phyloP scores from a whole-genome alignment of 2,329 filamentous ascomycete genomes.

The Aspergillus pseudoglaucus region DNA sequence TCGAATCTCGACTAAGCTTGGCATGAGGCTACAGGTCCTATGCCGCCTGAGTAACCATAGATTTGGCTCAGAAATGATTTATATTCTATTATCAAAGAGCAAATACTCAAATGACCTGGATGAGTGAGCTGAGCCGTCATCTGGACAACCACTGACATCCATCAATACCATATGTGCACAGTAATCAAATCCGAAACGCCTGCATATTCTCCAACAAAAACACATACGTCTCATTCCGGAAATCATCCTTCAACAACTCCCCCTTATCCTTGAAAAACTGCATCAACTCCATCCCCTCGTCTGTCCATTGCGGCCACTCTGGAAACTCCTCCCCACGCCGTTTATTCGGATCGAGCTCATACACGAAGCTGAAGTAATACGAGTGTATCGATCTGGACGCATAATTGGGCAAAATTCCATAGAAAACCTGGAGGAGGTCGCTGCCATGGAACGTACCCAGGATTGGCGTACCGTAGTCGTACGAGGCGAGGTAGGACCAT shows the following conservation, averaged over 20 bases:
- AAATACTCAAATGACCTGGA: background rate
- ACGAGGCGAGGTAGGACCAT: slow-evolving; percentile 71
- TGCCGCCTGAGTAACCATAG: too few relatives aligned
- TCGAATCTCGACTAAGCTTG: too few relatives aligned
- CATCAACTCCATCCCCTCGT: slow-evolving; percentile 44
- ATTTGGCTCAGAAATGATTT: too few relatives aligned
- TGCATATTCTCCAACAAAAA: slow-evolving; percentile 28
- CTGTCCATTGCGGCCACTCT: slow-evolving; percentile 51
- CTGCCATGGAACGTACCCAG: slow-evolving; percentile 70
- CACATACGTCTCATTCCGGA: slow-evolving; percentile 40
- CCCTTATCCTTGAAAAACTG: slow-evolving; percentile 38
- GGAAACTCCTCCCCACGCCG: slow-evolving; percentile 35
- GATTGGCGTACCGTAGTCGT: slow-evolving; percentile 63
- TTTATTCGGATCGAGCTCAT: slow-evolving; percentile 64
- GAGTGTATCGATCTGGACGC: slow-evolving; percentile 54
- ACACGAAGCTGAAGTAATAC: slow-evolving; percentile 68
- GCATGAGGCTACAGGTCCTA: too few relatives aligned
- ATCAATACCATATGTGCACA: background rate
- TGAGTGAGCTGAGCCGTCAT: background rate
- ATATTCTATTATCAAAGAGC: too few relatives aligned
- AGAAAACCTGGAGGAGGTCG: slow-evolving; percentile 65
- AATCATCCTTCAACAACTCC: slow-evolving; percentile 42
- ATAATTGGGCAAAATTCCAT: slow-evolving; percentile 57
- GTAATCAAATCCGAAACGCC: slow-evolving; percentile 18
- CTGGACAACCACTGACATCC: background rate